Conservation (phyloP, 139 green algal genomes). For the Diplosphaera chodatii region DNA sequence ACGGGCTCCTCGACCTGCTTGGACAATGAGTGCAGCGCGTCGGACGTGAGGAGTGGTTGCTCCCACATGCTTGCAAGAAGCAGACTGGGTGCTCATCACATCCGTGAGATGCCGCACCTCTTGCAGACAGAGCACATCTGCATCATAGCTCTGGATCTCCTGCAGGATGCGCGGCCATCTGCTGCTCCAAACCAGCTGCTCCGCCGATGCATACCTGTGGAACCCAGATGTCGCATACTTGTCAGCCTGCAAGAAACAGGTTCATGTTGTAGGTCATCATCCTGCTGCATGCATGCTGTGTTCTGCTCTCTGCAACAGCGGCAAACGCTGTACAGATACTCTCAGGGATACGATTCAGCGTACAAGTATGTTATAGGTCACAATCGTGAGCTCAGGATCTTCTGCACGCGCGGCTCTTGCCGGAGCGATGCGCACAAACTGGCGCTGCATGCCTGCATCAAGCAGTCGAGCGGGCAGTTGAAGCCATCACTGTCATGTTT, state of each 20-base stretch:
- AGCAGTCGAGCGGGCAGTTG: too few species aligned
- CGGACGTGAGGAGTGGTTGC: too few species aligned
- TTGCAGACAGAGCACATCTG: background rate
- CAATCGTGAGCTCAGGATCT: background rate
- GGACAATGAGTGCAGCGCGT: too few species aligned
- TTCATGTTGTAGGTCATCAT: background rate
- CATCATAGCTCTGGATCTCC: background rate
- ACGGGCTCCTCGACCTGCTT: background rate
- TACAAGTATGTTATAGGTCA: conserved; percentile 2
- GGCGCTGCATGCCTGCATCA: too few species aligned
- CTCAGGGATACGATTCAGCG: too few species aligned
- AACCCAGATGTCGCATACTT: background rate
- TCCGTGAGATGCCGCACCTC: background rate
- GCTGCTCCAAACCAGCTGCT: background rate
- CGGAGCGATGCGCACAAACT: too few species aligned
- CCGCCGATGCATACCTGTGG: background rate
- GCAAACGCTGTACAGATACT: too few species aligned
- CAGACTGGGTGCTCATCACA: too few species aligned
- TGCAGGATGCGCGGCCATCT: background rate
- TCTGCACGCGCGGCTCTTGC: too few species aligned
- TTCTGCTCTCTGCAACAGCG: too few species aligned
- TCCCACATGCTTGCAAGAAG: too few species aligned
- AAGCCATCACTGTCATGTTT: too few species aligned
- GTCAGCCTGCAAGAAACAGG: background rate
- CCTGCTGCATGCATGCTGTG: background rate